phyloP scores from a whole-genome alignment of 352 stramenopile species.

The Globisporangium takayamanum region DNA sequence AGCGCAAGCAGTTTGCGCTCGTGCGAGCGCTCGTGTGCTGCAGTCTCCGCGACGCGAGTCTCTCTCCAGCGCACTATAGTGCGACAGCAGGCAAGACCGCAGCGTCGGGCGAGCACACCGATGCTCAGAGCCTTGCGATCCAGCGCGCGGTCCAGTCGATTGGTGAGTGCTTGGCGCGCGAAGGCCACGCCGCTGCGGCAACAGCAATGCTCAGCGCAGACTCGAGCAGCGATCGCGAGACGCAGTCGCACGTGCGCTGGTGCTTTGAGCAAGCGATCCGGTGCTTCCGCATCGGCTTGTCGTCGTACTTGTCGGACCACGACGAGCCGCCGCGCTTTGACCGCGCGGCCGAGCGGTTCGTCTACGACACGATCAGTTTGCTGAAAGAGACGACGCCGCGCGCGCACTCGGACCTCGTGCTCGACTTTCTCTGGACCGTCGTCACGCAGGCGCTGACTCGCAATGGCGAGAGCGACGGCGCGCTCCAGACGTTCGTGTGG shows the following conservation, averaged over 20 bases:
- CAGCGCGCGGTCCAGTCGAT: slow-evolving; percentile 55
- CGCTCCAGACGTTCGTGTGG: slow-evolving; percentile 71
- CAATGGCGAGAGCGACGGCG: slow-evolving; percentile 22
- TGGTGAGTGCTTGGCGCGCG: slow-evolving; percentile 55
- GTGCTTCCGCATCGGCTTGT: slow-evolving; percentile 68
- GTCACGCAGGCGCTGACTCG: slow-evolving; percentile 45
- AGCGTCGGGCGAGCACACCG: slow-evolving; percentile 20
- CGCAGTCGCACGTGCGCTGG: slow-evolving; percentile 31
- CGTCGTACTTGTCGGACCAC: slow-evolving; percentile 41
- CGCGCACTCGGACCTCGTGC: slow-evolving; percentile 45
- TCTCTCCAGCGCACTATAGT: slow-evolving; percentile 5
- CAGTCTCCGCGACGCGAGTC: slow-evolving; percentile 51
- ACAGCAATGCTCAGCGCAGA: not conserved
- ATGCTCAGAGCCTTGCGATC: slow-evolving; percentile 21
- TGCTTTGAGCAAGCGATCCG: slow-evolving; percentile 68
- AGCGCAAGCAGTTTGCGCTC: slow-evolving; percentile 60
- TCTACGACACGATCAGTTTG: slow-evolving; percentile 53
- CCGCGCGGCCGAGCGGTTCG: slow-evolving; percentile 39
- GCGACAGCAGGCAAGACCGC: slow-evolving; percentile 4
- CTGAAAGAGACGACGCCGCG: slow-evolving; percentile 64
- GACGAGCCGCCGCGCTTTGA: slow-evolving; percentile 19
- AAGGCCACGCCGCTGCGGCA: slow-evolving; percentile 36
- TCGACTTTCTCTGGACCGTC: slow-evolving; percentile 63
- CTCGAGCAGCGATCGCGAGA: slow-evolving; percentile 17
- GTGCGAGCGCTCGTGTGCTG: slow-evolving; percentile 62